These are phyloP conservation scores for Amanita pallidorosea DNA, from an alignment of 768 basidiomycete genomes.

Conservation along the genomic window DNA sequence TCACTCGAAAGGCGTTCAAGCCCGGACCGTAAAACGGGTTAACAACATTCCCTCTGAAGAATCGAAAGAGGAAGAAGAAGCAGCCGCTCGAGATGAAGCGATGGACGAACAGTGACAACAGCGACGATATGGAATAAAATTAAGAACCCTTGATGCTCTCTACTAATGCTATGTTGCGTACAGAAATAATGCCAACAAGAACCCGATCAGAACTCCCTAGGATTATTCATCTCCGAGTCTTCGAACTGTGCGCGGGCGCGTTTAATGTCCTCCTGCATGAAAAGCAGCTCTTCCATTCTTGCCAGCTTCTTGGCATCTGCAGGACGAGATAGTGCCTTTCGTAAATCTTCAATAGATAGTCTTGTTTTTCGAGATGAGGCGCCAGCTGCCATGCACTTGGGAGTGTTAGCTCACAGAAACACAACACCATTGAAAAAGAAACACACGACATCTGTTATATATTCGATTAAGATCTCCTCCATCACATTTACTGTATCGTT, in stretches of 20 bases:
- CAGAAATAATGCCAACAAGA: neutral
- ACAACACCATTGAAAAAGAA: conserved; percentile 7
- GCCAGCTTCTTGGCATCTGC: conserved; percentile 92
- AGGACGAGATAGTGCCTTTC: conserved; percentile 67
- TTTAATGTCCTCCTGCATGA: conserved; percentile 93
- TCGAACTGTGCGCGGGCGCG: conserved; percentile 73
- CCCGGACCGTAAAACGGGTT: conserved; percentile 26
- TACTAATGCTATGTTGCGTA: neutral
- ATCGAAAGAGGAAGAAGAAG: conserved; percentile 13
- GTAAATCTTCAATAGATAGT: conserved; percentile 79
- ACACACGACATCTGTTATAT: conserved; percentile 82
- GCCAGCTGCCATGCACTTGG: conserved; percentile 67
- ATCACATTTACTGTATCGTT: conserved; percentile 84
- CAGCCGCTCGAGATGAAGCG: conserved; percentile 30
- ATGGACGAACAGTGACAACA: conserved; percentile 55
- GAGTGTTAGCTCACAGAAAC: neutral
- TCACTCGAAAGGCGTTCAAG: conserved; percentile 38
- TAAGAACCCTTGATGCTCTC: neutral
- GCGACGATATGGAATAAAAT: neutral
- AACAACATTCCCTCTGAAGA: conserved; percentile 17
- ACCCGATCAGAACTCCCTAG: conserved; percentile 30
- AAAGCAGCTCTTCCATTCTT: conserved; percentile 82
- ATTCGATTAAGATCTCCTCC: conserved; percentile 90
- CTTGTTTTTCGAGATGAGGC: conserved; percentile 59
- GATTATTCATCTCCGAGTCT: conserved; percentile 26